These are phyloP conservation scores for Clathrospora elynae DNA, from an alignment of 2,329 filamentous ascomycete genomes.

Conservation along the genomic window DNA sequence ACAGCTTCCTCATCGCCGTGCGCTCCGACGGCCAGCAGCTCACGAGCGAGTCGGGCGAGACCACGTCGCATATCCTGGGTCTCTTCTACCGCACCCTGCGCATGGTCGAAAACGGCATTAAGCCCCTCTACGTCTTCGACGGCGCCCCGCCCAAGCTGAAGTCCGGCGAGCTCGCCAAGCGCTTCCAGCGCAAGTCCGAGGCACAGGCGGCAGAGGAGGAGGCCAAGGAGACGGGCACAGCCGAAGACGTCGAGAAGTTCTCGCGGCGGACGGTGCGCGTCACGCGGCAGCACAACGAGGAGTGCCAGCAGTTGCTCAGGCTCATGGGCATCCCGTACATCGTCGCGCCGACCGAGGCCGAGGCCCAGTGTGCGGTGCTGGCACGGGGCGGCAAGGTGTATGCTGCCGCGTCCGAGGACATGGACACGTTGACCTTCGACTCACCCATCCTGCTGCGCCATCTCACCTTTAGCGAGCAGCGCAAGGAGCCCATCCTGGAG, in stretches of 20 bases:
- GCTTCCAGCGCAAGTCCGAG: constrained; percentile 92
- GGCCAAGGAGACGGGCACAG: constrained; percentile 95
- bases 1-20: constrained; percentile 97
- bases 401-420: constrained; percentile 95
- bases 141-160: constrained; percentile 97
- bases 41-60: constrained; percentile 92
- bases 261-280: constrained; percentile 90
- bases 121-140: constrained; percentile 97
- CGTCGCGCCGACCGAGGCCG: constrained; percentile 92
- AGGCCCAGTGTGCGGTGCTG: constrained; percentile 92
- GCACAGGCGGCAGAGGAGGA: constrained; percentile 89
- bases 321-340: constrained; percentile 97
- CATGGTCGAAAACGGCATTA: constrained; percentile 98
- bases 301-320: constrained; percentile 88
- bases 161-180: constrained; percentile 93
- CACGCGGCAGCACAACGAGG: constrained; percentile 94
- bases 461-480: constrained; percentile 94
- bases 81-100: constrained; percentile 99
- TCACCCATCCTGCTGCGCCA: constrained; percentile 88
- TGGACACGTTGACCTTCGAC: constrained; percentile 97
- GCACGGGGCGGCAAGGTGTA: constrained; percentile 94
- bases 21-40: constrained; percentile 96
- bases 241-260: constrained; percentile 98
- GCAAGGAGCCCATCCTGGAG: constrained; percentile 97
- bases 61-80: constrained; percentile 97